Conservation (phyloP, 2,329 filamentous ascomycete genomes). For the Penicillium sp. region DNA sequence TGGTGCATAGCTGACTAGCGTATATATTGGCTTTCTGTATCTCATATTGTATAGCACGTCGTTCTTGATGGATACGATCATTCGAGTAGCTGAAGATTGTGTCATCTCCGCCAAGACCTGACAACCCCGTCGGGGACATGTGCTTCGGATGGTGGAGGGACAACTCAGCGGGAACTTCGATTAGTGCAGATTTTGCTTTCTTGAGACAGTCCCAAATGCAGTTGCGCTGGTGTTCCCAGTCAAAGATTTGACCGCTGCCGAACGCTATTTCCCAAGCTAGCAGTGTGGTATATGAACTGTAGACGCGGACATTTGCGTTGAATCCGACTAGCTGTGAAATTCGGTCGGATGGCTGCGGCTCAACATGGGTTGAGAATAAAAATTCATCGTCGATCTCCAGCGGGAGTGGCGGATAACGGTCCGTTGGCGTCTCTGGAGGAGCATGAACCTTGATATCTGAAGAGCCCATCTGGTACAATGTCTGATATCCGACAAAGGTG, state of each 20-base stretch:
- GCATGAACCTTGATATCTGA: slow-evolving; percentile 70
- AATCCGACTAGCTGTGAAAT: slow-evolving; percentile 75
- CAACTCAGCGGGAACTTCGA: slow-evolving; percentile 67
- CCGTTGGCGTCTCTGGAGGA: slow-evolving; percentile 69
- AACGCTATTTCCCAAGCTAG: slow-evolving; percentile 80
- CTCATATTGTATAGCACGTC: slow-evolving; percentile 65
- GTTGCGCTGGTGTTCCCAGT: slow-evolving; percentile 73
- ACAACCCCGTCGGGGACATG: slow-evolving; percentile 1
- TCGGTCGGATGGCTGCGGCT: slow-evolving; percentile 64
- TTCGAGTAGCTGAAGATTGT: slow-evolving; percentile 28
- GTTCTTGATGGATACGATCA: slow-evolving; percentile 25
- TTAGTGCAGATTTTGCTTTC: slow-evolving; percentile 66
- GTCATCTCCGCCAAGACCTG: slow-evolving; percentile 17
- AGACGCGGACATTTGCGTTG: slow-evolving; percentile 74
- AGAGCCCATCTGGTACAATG: slow-evolving; percentile 73
- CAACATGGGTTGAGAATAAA: slow-evolving; percentile 68
- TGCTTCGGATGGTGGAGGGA: slow-evolving; percentile 48
- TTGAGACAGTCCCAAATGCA: slow-evolving; percentile 69
- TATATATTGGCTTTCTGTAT: slow-evolving; percentile 93
- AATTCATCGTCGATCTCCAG: slow-evolving; percentile 81
- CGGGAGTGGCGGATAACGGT: slow-evolving; percentile 76
- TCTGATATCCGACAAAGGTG: slow-evolving; percentile 71
- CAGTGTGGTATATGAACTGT: slow-evolving; percentile 74
- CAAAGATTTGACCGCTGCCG: slow-evolving; percentile 71
- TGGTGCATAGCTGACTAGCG: slow-evolving; percentile 73